Base-by-base conservation (phyloP, 2,329 filamentous ascomycete species). In the Anisogramma anomala region DNA sequence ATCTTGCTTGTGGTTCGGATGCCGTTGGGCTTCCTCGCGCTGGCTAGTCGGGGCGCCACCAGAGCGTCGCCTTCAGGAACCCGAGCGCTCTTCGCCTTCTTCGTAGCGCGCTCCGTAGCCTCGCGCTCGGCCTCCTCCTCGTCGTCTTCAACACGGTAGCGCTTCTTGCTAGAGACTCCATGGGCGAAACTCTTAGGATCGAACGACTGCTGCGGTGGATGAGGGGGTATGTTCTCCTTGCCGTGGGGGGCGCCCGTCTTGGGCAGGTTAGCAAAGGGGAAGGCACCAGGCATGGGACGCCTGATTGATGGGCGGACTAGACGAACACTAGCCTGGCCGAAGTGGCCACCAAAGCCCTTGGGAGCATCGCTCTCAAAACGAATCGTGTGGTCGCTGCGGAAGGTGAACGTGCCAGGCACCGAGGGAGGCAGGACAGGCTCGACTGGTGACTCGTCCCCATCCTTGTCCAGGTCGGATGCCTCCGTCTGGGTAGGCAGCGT, bases 161-260 rank as follows among this genome's bases (percentile, higher is more conserved):
- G 72, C 60, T 79, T 82, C 66, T 82, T 81, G 61, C 75, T 80
- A 6, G 65, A 58, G 60, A 82, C 72, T 14, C 77, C 77, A 50
- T 81, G 77, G 3, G 73, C 66, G 27, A 76, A 67, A 28, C 67
- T 66, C n/a, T 58, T 46, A 4, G 41, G 23, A 20, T 46, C 52
- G 37, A 68, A 65, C 18, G 50, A 51, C 4, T 53, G 50, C 36
- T 46, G 37, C 17, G 38, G 41, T 4, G 22, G 20, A n/a, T 44
- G 52, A 15, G 49, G 69, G 2, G 61, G 62, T 33, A 64, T 59
- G 51, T 78, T 77, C 53, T 77, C 73, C 58, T 77, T 77, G 57
- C 45, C 45, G 10, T 75, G 67, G 9, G 61, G 60, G 41, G 63
- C 61, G 25, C 53, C 52, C 41, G 52, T 53, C 17, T 50, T 52